Conservation (phyloP, 306 rosid species). For the Quercus suber region DNA sequence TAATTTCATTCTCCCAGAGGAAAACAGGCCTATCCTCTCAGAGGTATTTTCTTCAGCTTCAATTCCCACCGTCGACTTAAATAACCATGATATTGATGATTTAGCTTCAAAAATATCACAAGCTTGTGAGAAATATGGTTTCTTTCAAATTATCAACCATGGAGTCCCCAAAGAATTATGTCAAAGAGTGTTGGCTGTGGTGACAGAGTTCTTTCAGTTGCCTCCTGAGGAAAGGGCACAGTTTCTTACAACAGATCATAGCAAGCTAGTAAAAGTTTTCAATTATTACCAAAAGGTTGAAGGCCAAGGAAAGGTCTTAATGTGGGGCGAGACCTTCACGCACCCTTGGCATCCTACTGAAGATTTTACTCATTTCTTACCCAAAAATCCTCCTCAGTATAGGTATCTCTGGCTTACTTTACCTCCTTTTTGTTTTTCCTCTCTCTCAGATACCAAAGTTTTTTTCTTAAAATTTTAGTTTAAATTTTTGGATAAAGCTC, state of each 20-base stretch:
- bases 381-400: constrained; percentile 28
- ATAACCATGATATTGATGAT: neutral
- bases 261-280: constrained; percentile 27
- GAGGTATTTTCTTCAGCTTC: constrained; percentile 26
- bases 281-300: constrained; percentile 26
- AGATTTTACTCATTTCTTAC: constrained; percentile 25
- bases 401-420: neutral
- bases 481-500: too few relatives aligned
- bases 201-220: constrained; percentile 33
- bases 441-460: too few relatives aligned
- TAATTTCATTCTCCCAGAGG: constrained; percentile 38
- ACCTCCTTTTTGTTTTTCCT: too few relatives aligned
- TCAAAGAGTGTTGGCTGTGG: constrained; percentile 21
- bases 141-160: constrained; percentile 50
- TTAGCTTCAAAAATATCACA: constrained; percentile 31
- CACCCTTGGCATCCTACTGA: constrained; percentile 39
- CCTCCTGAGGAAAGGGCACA: constrained; percentile 30
- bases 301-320: constrained; percentile 15
- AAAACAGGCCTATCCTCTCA: constrained; percentile 41
- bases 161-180: constrained; percentile 42
- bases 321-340: constrained; percentile 51
- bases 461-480: too few relatives aligned
- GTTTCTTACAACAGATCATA: constrained; percentile 28
- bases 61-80: constrained; percentile 47
- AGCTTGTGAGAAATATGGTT: constrained; percentile 50